Base-by-base conservation (phyloP, 2,329 filamentous ascomycete species). In the Stagonosporopsis tanaceti region DNA sequence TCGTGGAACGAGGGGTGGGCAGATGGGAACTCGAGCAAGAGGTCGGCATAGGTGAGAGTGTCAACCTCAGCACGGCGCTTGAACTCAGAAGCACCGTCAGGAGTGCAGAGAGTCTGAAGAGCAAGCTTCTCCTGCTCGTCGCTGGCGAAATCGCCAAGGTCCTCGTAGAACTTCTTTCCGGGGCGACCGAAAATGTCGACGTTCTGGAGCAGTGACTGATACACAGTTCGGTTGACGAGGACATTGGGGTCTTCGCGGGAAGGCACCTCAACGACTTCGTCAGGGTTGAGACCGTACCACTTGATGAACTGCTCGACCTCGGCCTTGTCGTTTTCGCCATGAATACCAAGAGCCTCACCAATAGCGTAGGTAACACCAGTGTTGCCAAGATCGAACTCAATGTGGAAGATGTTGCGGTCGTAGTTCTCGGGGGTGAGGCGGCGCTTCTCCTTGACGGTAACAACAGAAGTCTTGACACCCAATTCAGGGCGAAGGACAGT, bases 391-490 rank as follows among this genome's bases (percentile, higher is more conserved):
- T 98, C 95, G 71, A 99, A 99, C 79, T 99, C 95, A 62, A 99
- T 98, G 81, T 99, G 95, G 89, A 99, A 99, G 78, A 99, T 98
- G 84, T 99, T 97, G 68, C 95, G 92, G 78, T 98, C 93, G 75
- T 99, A 99, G 30, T 88, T 90, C 24, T 79, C 71, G 3, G 95
- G 95, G 0, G 95, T 99, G 53, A 99, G 85, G 63, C 95, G 88
- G 61, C 95, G 91, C 81, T 96, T 97, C 82, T 98, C 95, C 82
- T 96, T 92, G 77, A 99, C 93, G 52, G 88, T 89, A 51, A 97
- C 90, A 39, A 92, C 91, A 70, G 86, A 89, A 2, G 94, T 98
- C 85, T 94, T 93, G 72, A 92, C 87, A 9, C 89, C 81, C 52
- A 96, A 82, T 71, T 99, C 95, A 11, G 95, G 95, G 51, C 95